Base-by-base conservation (phyloP, 768 basidiomycete species). In the Amanita jacksonii region DNA sequence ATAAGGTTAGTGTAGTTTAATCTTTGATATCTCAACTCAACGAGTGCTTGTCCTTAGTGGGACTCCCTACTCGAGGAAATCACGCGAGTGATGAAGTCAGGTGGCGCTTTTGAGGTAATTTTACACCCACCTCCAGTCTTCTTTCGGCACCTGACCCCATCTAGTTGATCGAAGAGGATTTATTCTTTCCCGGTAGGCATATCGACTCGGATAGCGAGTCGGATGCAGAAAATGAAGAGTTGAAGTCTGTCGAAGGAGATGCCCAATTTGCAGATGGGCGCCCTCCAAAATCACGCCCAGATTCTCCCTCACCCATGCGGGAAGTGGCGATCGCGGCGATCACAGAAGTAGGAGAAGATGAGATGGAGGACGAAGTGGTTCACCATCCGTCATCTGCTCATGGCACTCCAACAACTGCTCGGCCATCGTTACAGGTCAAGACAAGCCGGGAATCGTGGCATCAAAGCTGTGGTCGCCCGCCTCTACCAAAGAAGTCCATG, bases 141-240 rank as follows among this genome's bases (percentile, higher is more conserved):
- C 12, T 19, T 22, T 22, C 20, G 4, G 12, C 39, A 19, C 7
- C 39, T 41, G 23, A 41, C 25, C 5, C 28, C 39, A 9, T 35
- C 23, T 47, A 82, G 79, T 68, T 85, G 60, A 64, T 83, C 38
- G 85, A 87, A 56, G 82, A 85, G 58, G 82, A 87, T 49, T 57
- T 87, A 3, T 78, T 73, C 54, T 85, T 85, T 52, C 84, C 83
- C 1, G 81, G 82, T 9, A 70, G 65, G 49, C 48, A 56, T 2
- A 51, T 60, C 12, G 69, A 72, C 37, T 57, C 60, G 15, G 61
- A 66, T 30, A 54, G 54, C 3, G 61, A 62, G 4, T 52, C 52
- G 4, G 56, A 64, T 19, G 40, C 51, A 16, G 57, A 59, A 20
- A 48, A 32, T 24, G 55, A 60, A 25, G 57, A 53, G 28, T 51